Evolutionary conservation across 2,329 filamentous ascomycete genomes (phyloP), one percentile per base, ranked within the genome.

Genomic region (Colletotrichum theobromicola): DNA sequence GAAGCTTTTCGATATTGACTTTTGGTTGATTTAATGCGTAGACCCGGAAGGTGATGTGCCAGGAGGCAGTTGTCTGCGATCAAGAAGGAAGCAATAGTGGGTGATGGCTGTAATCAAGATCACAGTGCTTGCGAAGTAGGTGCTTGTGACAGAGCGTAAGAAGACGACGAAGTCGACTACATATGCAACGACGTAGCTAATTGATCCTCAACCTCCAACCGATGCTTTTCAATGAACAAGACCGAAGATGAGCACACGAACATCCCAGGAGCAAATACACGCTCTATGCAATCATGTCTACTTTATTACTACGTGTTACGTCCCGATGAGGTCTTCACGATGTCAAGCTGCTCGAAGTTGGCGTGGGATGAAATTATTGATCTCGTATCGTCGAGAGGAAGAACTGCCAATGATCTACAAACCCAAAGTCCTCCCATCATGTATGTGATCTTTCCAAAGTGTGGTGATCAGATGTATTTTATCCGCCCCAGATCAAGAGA

Each of bases 391-490:
- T 24, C 35, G 50, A 60, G 35, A 61, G 63, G 28, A 67, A 58
- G 34, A 67, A 57, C 68, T 62, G 35, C 21, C 57, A 72, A 57
- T 72, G 57, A 67, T 75, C 62, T 72, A 75, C 72, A 67, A 75
- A 72, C 46, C 72, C 62, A 63, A 75, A 50, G 18, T 58, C 68
- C 62, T 67, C 63, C 72, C 57, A 46, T 62, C 18, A 57, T 75
- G 13, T 37, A 57, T 58, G 24, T 58, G 67, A 71, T 57, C 62
- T 67, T 75, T 72, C 72, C 72, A 75, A 60, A 64, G 26, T 30
- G 42, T 32, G 62, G 69, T 53, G 55, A 67, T 32, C 68, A 57
- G 32, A 67, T 67, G 62, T 57, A 10, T 67, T 9, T 35, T 57
- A 50, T 24, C 30, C 28, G n/a, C 6, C 42, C n/a, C 42, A 75